Conservation (phyloP, 164 flowering plant species). For the Tinospora cordifolia region DNA sequence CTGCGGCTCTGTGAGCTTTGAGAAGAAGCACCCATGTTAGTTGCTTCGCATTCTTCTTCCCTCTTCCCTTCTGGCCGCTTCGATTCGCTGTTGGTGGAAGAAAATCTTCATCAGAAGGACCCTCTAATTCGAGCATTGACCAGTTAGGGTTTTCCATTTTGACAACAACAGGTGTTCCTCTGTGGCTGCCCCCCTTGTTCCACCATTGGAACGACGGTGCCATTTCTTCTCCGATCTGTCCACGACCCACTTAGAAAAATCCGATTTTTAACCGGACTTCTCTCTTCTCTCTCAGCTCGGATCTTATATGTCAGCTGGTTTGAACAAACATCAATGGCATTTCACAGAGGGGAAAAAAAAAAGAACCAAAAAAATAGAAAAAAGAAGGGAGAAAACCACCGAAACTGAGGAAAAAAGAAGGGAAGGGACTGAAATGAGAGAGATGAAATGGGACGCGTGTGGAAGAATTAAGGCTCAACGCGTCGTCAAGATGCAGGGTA, state of each 20-base stretch:
- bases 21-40: slow-evolving; percentile 94
- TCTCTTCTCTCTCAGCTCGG: too few species aligned
- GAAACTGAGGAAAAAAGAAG: too few species aligned
- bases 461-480: too few species aligned
- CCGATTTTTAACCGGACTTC: not conserved
- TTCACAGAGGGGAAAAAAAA: too few species aligned
- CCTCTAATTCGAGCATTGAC: slow-evolving; percentile 69
- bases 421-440: too few species aligned
- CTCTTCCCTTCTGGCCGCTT: slow-evolving; percentile 28
- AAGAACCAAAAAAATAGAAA: too few species aligned
- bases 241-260: slow-evolving; percentile 2
- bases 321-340: not conserved
- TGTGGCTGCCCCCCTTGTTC: slow-evolving; percentile 49
- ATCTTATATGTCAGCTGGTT: not conserved
- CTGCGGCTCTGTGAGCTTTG: slow-evolving; percentile 89
- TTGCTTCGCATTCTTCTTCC: slow-evolving; percentile 90
- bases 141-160: slow-evolving; percentile 90
- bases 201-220: slow-evolving; percentile 62
- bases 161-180: slow-evolving; percentile 77
- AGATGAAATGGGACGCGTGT: too few species aligned
- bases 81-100: slow-evolving; percentile 11
- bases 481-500: too few species aligned
- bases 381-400: too few species aligned
- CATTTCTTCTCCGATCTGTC: slow-evolving; percentile 24
- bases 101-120: slow-evolving; percentile 50